These are phyloP conservation scores for Gentiana macrophylla DNA, from an alignment of 257 asterid species.

Conservation along the genomic window DNA sequence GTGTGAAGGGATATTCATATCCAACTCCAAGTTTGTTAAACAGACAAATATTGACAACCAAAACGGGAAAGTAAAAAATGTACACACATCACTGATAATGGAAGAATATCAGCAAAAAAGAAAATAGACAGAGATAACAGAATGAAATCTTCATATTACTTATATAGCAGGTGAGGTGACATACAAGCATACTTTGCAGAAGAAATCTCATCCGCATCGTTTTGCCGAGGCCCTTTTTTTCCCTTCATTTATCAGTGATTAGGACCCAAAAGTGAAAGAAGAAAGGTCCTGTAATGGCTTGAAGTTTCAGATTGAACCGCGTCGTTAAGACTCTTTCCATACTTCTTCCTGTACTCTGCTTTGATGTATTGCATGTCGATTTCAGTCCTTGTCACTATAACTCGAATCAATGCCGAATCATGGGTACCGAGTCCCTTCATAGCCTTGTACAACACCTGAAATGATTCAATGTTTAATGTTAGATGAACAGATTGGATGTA, in stretches of 20 bases:
- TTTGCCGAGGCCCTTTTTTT: too few relatives aligned
- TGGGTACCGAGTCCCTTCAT: slow-evolving; percentile 94
- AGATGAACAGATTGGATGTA: not conserved
- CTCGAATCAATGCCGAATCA: slow-evolving; percentile 55
- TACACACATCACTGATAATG: too few relatives aligned
- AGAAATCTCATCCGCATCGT: too few relatives aligned
- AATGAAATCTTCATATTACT: too few relatives aligned
- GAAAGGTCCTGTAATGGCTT: slow-evolving; percentile 58
- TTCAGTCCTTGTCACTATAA: slow-evolving; percentile 79
- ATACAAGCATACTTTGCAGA: too few relatives aligned
- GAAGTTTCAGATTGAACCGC: slow-evolving; percentile 68
- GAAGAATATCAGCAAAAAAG: too few relatives aligned
- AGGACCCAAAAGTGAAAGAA: slow-evolving; percentile 61
- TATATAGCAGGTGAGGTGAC: too few relatives aligned
- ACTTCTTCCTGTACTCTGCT: slow-evolving; percentile 68
- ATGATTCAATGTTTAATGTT: not conserved
- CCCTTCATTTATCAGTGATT: slow-evolving; percentile 23
- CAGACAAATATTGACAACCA: too few relatives aligned
- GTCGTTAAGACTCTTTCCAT: slow-evolving; percentile 60
- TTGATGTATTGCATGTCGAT: slow-evolving; percentile 80
- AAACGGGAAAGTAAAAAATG: too few relatives aligned
- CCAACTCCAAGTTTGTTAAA: too few relatives aligned
- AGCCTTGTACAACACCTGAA: slow-evolving; percentile 60
- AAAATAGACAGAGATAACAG: too few relatives aligned
- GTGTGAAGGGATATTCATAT: too few relatives aligned